These are phyloP conservation scores for Ophiostoma ips DNA, from an alignment of 2,329 filamentous ascomycete genomes.

Conservation along the genomic window DNA sequence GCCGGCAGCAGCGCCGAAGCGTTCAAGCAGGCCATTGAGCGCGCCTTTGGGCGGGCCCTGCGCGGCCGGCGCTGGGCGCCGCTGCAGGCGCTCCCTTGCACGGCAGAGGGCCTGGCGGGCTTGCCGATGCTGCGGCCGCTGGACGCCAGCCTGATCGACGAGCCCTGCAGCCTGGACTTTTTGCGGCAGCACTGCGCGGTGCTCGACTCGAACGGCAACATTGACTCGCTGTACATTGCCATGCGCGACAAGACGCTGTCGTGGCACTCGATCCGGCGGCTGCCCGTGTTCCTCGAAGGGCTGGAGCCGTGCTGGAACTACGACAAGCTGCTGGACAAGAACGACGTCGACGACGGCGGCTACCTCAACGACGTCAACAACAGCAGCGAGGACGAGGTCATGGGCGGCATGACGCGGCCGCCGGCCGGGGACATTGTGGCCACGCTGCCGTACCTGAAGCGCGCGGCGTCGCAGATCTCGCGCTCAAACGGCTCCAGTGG, in stretches of 20 bases:
- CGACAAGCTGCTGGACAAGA: conserved; percentile 34
- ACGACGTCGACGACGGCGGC: conserved; percentile 7
- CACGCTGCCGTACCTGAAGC: conserved; percentile 30
- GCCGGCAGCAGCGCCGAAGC: conserved; percentile 34
- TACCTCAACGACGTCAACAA: conserved; percentile 4
- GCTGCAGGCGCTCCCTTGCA: conserved; percentile 43
- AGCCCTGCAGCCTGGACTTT: conserved; percentile 35
- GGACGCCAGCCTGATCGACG: conserved; percentile 27
- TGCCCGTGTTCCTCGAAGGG: conserved; percentile 34
- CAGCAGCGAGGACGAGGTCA: conserved; percentile 12
- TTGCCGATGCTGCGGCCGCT: conserved; percentile 46
- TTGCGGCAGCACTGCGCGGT: conserved; percentile 41
- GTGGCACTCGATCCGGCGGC: conserved; percentile 37
- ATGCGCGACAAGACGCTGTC: conserved; percentile 40
- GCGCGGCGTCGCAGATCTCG: conserved; percentile 38
- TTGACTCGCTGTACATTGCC: conserved; percentile 46
- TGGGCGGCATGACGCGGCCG: conserved; percentile 17
- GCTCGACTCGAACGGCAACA: conserved; percentile 36
- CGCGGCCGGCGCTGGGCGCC: conserved; percentile 40
- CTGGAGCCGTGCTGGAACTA: conserved; percentile 41
- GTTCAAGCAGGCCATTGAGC: conserved; percentile 33
- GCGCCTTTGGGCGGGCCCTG: conserved; percentile 36
- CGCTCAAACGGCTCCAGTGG: conserved; percentile 31
- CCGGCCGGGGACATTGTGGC: conserved; percentile 34
- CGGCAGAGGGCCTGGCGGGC: conserved; percentile 38